Conservation (phyloP, 345 rosid species). For the Kandelia obovata region DNA sequence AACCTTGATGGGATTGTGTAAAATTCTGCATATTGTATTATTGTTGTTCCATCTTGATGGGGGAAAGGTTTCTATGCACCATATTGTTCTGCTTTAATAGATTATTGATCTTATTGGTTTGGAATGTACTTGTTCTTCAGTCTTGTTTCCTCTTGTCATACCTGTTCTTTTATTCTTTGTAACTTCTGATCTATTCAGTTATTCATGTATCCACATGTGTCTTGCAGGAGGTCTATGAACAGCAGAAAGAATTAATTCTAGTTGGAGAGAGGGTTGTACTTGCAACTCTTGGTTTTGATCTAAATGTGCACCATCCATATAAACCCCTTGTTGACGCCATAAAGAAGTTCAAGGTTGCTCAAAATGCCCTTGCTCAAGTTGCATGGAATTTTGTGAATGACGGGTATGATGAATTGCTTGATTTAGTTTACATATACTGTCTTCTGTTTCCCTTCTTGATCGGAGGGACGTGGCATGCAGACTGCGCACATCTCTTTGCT, state of each 20-base stretch:
- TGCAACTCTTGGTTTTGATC: constrained; percentile 76
- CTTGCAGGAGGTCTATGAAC: constrained; percentile 79
- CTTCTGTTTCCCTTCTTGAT: constrained; percentile 44
- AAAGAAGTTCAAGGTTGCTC: constrained; percentile 75
- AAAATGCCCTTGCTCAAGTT: constrained; percentile 71
- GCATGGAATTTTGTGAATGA: constrained; percentile 86
- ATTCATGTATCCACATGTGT: constrained; percentile 4
- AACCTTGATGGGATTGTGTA: too few relatives aligned
- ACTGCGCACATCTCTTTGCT: constrained; percentile 84
- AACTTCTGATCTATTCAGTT: not conserved
- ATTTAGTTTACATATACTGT: constrained; percentile 17
- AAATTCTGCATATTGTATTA: too few relatives aligned
- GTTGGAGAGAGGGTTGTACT: constrained; percentile 80
- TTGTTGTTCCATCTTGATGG: too few relatives aligned
- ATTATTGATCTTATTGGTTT: too few relatives aligned
- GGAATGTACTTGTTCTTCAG: too few relatives aligned
- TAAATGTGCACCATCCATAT: constrained; percentile 76
- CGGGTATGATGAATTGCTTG: constrained; percentile 50
- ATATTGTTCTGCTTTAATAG: too few relatives aligned
- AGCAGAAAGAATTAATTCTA: constrained; percentile 67
- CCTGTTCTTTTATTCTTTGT: not conserved
- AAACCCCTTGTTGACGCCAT: constrained; percentile 79
- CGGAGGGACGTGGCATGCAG: constrained; percentile 57
- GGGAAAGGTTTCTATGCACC: too few relatives aligned
- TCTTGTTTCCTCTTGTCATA: too few relatives aligned